These are phyloP conservation scores for Pythium oligandrum DNA, from an alignment of 352 stramenopile species.

Conservation along the genomic window DNA sequence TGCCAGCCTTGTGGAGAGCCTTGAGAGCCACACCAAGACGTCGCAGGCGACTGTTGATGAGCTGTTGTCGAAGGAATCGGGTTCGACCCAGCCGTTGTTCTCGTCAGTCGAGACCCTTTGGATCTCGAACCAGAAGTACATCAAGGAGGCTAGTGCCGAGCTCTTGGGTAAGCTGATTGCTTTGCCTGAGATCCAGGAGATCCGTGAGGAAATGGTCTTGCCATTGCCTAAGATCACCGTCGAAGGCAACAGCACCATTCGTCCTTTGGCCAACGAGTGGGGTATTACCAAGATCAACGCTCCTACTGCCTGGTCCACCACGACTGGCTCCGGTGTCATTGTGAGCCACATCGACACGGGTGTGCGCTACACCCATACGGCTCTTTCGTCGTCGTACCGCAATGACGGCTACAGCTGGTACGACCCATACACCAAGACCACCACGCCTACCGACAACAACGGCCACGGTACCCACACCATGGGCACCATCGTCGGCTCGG, in stretches of 20 bases:
- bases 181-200: slow-evolving; percentile 10
- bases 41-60: slow-evolving; percentile 3
- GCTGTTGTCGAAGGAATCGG: slow-evolving; percentile 14
- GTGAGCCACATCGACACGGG: slow-evolving; percentile 30
- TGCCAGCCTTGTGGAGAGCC: slow-evolving; percentile 1
- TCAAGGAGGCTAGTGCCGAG: slow-evolving; percentile 18
- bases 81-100: slow-evolving; percentile 7
- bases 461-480: slow-evolving; percentile 33
- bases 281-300: slow-evolving; percentile 23
- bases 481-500: slow-evolving; percentile 26
- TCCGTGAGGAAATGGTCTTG: slow-evolving; percentile 13
- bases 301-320: slow-evolving; percentile 20
- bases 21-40: slow-evolving; percentile 6
- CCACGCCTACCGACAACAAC: slow-evolving; percentile 15
- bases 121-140: slow-evolving; percentile 25
- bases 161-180: slow-evolving; percentile 19
- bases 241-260: neutral
- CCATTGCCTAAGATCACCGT: slow-evolving; percentile 3
- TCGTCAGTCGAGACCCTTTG: slow-evolving; percentile 14
- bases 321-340: slow-evolving; percentile 21
- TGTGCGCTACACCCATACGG: slow-evolving; percentile 20
- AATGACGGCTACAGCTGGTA: slow-evolving; percentile 20
- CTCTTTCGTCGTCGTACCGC: slow-evolving; percentile 23
- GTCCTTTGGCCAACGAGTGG: slow-evolving; percentile 16
- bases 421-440: slow-evolving; percentile 17